Base-by-base conservation (phyloP, 2,329 filamentous ascomycete genomes). In the Beauveria pseudobassiana region DNA sequence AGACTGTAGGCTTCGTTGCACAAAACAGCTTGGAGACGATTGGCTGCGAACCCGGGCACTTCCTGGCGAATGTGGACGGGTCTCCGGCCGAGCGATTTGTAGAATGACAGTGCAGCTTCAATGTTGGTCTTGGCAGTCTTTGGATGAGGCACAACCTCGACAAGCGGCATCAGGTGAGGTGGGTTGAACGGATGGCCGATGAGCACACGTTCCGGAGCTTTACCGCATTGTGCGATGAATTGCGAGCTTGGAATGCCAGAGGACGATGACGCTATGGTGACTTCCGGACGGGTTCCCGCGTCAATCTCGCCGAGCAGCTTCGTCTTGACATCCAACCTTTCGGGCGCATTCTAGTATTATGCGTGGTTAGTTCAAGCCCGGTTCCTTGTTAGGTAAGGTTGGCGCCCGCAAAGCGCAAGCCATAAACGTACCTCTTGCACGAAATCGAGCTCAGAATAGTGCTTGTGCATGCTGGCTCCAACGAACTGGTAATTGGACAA, bases 101-200 rank as follows among this genome's bases (percentile, higher is more conserved):
- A 80, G 63, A 79, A 79, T 0, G 51, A 65, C 64, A 76, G 71
- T 1, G 75, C 70, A 9, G 62, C 62, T 3, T 64, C 50, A 20
- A 74, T 66, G 6, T 67, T 64, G 0, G 59, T 59, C 1, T 62
- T 18, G 5, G 67, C 61, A 0, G 76, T 78, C 46, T 66, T 64
- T 1, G 64, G 53, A 2, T 74, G 72, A 9, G 73, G 74, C 1
- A 79, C 77, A 0, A 80, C 74, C 65, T 80, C 78, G 22, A 80
- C 76, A 16, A 80, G 69, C 1, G 77, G 77, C 22, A 80, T 76
- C 20, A 80, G 68, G 63, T 80, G 78, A 6, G 77, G 78, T 9
- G 78, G 78, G 64, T 80, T 80, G 69, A 79, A 80, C 0, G 78
- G 77, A 64, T 80, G 78, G 4, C 76, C 77, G 28, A 80, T 72